These are phyloP conservation scores for Solanum dulcamara DNA, from an alignment of 257 asterid genomes.

Conservation along the genomic window DNA sequence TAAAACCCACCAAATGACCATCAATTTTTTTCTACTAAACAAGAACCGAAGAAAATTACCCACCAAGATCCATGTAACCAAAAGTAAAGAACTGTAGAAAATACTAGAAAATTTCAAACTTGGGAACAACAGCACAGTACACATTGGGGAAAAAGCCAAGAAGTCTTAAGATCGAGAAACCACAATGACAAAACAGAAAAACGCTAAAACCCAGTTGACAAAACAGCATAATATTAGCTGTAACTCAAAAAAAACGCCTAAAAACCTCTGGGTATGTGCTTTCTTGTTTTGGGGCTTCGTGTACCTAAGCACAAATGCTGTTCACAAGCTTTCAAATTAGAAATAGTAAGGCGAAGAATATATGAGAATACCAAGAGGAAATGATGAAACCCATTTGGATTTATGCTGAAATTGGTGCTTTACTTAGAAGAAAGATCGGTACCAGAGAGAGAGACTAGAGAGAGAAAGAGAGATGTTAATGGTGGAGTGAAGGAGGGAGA, in stretches of 20 bases:
- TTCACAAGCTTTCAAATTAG: not conserved
- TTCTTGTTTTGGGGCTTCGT: not conserved
- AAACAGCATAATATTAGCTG: not conserved
- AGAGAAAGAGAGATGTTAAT: not conserved
- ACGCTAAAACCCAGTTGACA: not conserved
- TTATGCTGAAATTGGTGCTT: not conserved
- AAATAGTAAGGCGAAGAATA: not conserved
- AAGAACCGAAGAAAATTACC: not conserved
- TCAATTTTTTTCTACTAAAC: not conserved
- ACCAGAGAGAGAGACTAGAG: conserved; percentile 19
- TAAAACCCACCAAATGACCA: not conserved
- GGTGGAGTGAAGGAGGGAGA: conserved; percentile 56
- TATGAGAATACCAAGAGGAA: not conserved
- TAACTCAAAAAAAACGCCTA: not conserved
- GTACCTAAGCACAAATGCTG: not conserved
- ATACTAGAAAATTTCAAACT: not conserved
- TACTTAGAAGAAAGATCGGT: conserved; percentile 4
- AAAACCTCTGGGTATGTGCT: not conserved
- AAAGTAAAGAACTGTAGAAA: not conserved
- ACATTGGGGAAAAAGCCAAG: not conserved
- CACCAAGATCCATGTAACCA: not conserved
- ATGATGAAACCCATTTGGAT: not conserved
- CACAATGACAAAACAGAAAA: not conserved
- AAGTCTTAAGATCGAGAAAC: not conserved
- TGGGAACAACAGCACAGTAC: not conserved